A percentile compares a stretch with the other conserved stretches of the same genome.
phyloP scores from a whole-genome alignment of 2,329 filamentous ascomycete species.

The Xylaria sp. region DNA sequence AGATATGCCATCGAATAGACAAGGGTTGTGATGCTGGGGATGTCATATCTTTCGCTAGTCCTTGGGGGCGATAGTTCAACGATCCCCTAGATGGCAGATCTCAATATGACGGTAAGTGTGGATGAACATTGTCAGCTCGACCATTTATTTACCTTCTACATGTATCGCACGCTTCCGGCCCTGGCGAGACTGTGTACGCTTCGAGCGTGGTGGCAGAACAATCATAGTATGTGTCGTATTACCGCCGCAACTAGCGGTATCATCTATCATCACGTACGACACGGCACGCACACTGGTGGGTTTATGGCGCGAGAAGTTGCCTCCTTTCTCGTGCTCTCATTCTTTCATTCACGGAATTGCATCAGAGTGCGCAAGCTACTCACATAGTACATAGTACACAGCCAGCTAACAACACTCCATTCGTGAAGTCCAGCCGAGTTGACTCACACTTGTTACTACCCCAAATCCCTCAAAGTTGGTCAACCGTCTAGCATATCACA shows the following conservation, averaged over 20 bases:
- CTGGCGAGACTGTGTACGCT: not conserved
- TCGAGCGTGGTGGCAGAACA: not conserved
- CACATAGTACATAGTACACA: not conserved
- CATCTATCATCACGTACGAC: not conserved
- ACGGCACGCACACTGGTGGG: not conserved
- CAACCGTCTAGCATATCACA: not conserved
- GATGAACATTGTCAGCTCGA: too few relatives aligned
- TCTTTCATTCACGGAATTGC: not conserved
- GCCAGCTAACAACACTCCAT: slow-evolving; percentile 2
- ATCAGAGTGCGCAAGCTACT: slow-evolving; percentile 2
- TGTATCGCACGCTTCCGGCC: not conserved
- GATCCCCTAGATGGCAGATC: too few relatives aligned
- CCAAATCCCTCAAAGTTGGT: not conserved
- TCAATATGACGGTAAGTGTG: too few relatives aligned
- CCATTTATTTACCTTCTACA: too few relatives aligned
- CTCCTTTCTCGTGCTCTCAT: slow-evolving; percentile 1
- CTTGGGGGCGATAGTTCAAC: too few relatives aligned
- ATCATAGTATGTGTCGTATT: not conserved
- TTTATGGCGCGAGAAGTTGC: slow-evolving; percentile 10
- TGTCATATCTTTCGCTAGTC: too few relatives aligned
- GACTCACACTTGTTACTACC: slow-evolving; percentile 2
- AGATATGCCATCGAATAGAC: too few relatives aligned
- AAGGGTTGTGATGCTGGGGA: too few relatives aligned
- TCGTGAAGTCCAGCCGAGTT: not conserved
- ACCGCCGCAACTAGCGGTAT: not conserved